Evolutionary conservation across 1,284 basidiomycete species (phyloP), one percentile per base, ranked within the genome.

Genomic region (Kalmanozyma brasiliensis): DNA sequence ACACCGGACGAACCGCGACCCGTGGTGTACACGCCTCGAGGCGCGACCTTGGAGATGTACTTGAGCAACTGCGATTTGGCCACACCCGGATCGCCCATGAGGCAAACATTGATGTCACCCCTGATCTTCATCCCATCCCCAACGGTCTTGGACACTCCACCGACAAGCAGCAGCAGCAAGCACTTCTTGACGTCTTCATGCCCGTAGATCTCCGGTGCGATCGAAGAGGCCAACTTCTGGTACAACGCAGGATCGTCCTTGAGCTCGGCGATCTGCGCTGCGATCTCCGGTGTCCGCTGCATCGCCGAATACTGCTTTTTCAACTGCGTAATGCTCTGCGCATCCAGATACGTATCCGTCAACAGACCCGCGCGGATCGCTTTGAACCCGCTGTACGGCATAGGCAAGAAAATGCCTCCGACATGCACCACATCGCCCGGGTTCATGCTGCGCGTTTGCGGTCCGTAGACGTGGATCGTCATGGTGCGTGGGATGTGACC

Each of bases 61-160:
- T 98, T 98, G 68, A 98, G 87, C 52, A 98, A 82, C 83, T 98
- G 96, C 24, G 94, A 97, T 84, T 99, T 99, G 75, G 96, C 96
- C 64, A 98, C 95, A 89, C 96, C 96, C 46, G 96, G 96, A 84
- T 99, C 96, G 77, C 96, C 96, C 96, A 99, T 98, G 44, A 99
- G 84, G 83, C 96, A 98, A 22, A 99, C 86, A 78, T 99, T 98
- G 84, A 99, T 87, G 83, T 98, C 96, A 23, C 96, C 96, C 80
- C 96, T 88, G 76, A 99, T 98, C 84, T 93, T 97, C 93, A 99
- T 94, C 5, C 96, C 96, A 80, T 99, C 96, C 8, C 91, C 92
- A 82, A 95, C 92, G 17, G 87, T 86, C 84, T 98, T 98, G 52
- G 91, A 94, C 1, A 95, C 94, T 43, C 96, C 96, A 20, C 96